These are phyloP conservation scores for Trichoderma afroharzianum DNA, from an alignment of 2,329 filamentous ascomycete genomes.

Conservation along the genomic window DNA sequence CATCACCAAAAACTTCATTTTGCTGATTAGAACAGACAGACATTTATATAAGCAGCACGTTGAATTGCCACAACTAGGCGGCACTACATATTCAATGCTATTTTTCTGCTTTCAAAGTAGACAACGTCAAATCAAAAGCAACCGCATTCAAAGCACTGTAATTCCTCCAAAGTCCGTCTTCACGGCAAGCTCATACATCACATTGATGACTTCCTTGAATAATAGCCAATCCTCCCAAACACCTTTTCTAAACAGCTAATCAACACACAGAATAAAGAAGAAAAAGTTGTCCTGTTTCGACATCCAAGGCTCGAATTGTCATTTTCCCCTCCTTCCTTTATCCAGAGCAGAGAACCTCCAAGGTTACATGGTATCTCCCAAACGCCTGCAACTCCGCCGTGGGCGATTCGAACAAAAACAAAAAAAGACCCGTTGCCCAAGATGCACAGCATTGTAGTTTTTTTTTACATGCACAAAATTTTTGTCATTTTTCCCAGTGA, in stretches of 20 bases:
- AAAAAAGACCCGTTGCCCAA: constrained; percentile 28
- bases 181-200: background rate
- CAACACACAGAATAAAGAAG: background rate
- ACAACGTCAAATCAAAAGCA: background rate
- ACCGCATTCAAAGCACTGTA: background rate
- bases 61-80: background rate
- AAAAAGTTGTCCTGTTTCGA: constrained; percentile 9
- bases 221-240: background rate
- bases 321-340: constrained; percentile 23
- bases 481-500: background rate
- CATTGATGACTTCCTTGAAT: background rate
- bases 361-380: constrained; percentile 38
- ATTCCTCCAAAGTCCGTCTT: background rate
- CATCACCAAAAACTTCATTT: background rate
- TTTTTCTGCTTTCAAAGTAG: background rate
- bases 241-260: constrained; percentile 12
- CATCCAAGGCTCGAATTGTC: constrained; percentile 17
- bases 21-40: background rate
- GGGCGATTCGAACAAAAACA: constrained; percentile 26
- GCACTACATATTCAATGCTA: background rate
- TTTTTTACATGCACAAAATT: constrained; percentile 31
- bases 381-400: constrained; percentile 37
- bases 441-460: constrained; percentile 35
- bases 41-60: background rate
- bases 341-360: constrained; percentile 23